Conservation (phyloP, 345 rosid genomes). For the Alliaria petiolata region DNA sequence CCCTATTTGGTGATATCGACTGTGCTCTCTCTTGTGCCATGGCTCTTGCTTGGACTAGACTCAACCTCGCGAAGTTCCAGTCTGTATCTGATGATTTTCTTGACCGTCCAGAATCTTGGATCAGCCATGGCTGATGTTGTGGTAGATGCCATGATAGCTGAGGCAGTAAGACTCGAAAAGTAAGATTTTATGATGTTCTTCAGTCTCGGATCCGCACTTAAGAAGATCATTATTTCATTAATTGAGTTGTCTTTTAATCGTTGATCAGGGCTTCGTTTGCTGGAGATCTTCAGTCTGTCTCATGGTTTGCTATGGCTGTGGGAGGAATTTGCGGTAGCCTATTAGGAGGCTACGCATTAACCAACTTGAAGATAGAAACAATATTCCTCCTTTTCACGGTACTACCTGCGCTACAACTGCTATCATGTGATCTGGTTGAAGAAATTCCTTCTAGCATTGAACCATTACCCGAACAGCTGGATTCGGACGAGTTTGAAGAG, state of each 20-base stretch:
- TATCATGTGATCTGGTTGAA: constrained; percentile 71
- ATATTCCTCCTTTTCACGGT: constrained; percentile 77
- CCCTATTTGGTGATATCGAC: constrained; percentile 83
- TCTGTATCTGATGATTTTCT: constrained; percentile 51
- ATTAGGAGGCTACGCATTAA: constrained; percentile 80
- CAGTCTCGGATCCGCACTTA: neutral
- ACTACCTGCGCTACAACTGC: constrained; percentile 66
- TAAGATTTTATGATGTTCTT: constrained; percentile 25
- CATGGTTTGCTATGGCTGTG: constrained; percentile 91
- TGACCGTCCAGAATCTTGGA: constrained; percentile 88
- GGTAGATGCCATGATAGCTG: constrained; percentile 96
- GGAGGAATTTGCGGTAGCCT: constrained; percentile 94
- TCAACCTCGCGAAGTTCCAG: constrained; percentile 53
- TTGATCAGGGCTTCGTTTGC: constrained; percentile 76
- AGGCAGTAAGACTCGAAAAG: constrained; percentile 80
- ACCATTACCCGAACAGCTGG: constrained; percentile 29
- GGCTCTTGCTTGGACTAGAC: constrained; percentile 75
- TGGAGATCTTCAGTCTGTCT: constrained; percentile 91
- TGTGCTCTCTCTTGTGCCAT: constrained; percentile 74
- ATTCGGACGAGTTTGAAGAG: constrained; percentile 34
- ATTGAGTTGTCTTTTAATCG: neutral
- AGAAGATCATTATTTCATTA: neutral
- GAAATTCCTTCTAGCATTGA: constrained; percentile 44
- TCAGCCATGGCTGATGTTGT: constrained; percentile 99
- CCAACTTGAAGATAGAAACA: constrained; percentile 57